Evolutionary conservation across 352 stramenopile species (phyloP), one percentile per base, ranked within the genome.

Genomic region (Pythium pyrilobum): DNA sequence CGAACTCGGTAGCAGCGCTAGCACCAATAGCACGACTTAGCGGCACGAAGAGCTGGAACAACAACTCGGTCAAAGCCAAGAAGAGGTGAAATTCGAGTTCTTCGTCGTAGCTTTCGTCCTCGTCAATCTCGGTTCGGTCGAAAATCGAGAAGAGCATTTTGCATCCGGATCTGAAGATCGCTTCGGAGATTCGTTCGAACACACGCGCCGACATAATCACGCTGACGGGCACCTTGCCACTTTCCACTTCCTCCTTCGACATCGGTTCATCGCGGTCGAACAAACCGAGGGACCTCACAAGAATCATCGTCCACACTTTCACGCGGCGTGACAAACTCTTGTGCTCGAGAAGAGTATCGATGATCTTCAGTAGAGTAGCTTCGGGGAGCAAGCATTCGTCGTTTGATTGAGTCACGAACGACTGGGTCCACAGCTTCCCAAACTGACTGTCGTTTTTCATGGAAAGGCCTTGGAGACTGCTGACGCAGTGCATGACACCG

Each of bases 141-240:
- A 85, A 86, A 29, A 88, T 81, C 25, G 66, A 80, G 41, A 88
- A 88, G 15, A 80, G 60, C 31, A 88, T 67, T 42, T 88, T 88
- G 10, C 64, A 66, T 20, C 36, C 59, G 0, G 59, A 62, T 4
- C 49, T 50, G 43, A 48, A 53, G 31, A 64, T 62, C 1, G 62
- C 49, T 9, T 62, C 37, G 2, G 41, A 13, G 16, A 66, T 62
- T 15, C 51, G 51, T 6, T 44, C 16, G 16, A 52, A 69, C 2
- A 57, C 5, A 2, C 47, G 15, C 13, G 16, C 40, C 6, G 31
- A 37, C 1, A 16, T 36, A 18, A 62, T 29, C 11, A 43, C 25
- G 4, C 29, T 3, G 6, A 52, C 32, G 1, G 56, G 41, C 21
- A 58, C 27, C 33, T 25, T 10, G 6, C 72, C 62, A 5, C 55